phyloP scores from a whole-genome alignment of 2,329 filamentous ascomycete genomes.

The Fusarium subglutinans region DNA sequence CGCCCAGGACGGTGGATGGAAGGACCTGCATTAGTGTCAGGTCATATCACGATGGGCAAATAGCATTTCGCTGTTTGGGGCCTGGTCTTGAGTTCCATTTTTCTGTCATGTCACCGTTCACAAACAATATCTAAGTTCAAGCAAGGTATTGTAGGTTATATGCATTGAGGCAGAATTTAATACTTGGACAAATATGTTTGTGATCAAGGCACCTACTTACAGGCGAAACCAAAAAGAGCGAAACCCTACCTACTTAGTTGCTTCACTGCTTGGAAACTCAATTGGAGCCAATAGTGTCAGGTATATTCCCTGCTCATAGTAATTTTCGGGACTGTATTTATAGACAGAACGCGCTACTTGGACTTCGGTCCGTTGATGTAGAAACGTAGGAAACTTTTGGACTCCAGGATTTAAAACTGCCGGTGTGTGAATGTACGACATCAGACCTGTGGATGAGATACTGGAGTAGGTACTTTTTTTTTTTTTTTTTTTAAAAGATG shows the following conservation, averaged over 20 bases:
- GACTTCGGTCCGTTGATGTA: constrained; percentile 8
- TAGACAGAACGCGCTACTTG: neutral
- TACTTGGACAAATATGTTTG: neutral
- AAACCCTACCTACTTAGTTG: neutral
- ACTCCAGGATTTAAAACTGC: constrained; percentile 2
- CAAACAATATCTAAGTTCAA: neutral
- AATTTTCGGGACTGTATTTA: neutral
- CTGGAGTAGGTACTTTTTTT: constrained; percentile 8
- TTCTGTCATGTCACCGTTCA: neutral
- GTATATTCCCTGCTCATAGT: constrained; percentile 9
- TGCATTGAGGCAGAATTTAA: neutral
- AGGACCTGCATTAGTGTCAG: constrained; percentile 44
- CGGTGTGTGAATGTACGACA: constrained; percentile 3
- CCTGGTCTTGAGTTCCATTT: neutral
- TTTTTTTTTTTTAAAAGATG: neutral
- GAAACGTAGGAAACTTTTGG: neutral
- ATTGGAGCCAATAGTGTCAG: neutral
- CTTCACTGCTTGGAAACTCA: neutral
- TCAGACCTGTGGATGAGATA: constrained; percentile 10
- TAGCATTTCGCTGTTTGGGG: constrained; percentile 26
- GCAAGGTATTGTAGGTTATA: neutral
- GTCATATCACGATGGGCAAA: constrained; percentile 31
- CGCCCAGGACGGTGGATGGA: constrained; percentile 36
- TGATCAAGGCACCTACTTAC: neutral
- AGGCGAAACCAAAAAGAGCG: neutral